A percentile compares a stretch with the other conserved stretches of the same genome.
Conservation (phyloP, 768 basidiomycete genomes). For the Crucibulum laeve region DNA sequence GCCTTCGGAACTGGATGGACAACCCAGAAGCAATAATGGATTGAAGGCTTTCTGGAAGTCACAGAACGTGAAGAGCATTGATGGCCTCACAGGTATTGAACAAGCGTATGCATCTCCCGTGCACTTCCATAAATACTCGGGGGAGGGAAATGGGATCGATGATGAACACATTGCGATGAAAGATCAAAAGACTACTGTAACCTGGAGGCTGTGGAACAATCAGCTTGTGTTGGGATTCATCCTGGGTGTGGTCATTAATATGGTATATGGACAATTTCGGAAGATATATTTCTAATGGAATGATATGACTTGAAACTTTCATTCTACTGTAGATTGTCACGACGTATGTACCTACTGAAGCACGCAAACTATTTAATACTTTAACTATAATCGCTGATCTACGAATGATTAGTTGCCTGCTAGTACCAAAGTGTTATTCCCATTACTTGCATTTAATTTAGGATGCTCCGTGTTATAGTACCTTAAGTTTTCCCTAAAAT, state of each 20-base stretch:
- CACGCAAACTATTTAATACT: no score
- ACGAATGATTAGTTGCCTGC: no score
- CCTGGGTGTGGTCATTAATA: background rate
- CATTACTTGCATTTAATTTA: no score
- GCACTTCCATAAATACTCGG: background rate
- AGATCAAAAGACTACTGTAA: background rate
- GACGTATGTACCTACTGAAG: no score
- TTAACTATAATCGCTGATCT: no score
- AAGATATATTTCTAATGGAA: no score
- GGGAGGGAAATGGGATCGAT: background rate
- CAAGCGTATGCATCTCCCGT: conserved; percentile 16
- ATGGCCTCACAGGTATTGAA: conserved; percentile 45
- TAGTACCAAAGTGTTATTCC: no score
- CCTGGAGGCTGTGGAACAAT: background rate
- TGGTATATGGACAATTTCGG: background rate
- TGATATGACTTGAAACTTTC: no score
- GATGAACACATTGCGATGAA: background rate
- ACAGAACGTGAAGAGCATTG: conserved; percentile 42
- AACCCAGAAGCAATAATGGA: conserved; percentile 23
- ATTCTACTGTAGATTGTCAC: no score
- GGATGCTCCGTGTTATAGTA: no score
- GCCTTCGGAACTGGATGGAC: background rate
- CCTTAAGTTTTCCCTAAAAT: no score
- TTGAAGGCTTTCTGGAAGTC: conserved; percentile 47
- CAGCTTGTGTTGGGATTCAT: background rate